phyloP scores from a whole-genome alignment of 345 rosid species.

The Camelina laxa region DNA sequence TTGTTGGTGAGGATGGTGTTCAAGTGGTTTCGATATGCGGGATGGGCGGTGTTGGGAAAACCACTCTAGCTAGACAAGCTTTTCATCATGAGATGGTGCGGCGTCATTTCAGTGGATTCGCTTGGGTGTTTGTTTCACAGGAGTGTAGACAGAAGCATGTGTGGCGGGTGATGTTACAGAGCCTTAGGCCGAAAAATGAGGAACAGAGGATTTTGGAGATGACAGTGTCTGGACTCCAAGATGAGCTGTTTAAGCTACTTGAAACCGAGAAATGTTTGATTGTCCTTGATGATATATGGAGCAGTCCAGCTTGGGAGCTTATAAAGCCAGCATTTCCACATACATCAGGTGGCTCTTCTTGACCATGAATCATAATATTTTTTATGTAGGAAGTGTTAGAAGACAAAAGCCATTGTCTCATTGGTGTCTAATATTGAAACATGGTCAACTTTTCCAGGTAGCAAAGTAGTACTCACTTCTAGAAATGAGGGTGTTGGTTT shows the following conservation, averaged over 20 bases:
- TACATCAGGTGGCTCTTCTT: constrained; percentile 5
- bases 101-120: constrained; percentile 38
- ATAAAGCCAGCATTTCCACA: constrained; percentile 43
- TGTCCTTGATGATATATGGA: constrained; percentile 57
- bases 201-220: constrained; percentile 42
- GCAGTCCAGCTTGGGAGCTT: constrained; percentile 43
- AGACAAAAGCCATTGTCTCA: background rate
- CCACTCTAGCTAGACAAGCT: constrained; percentile 50
- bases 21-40: constrained; percentile 44
- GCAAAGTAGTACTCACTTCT: constrained; percentile 58
- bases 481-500: constrained; percentile 45
- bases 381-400: background rate
- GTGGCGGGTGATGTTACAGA: constrained; percentile 44
- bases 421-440: background rate
- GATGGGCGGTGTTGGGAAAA: constrained; percentile 64
- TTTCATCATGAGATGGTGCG: constrained; percentile 33
- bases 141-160: constrained; percentile 42
- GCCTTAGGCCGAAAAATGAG: constrained; percentile 31
- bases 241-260: constrained; percentile 30
- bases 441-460: constrained; percentile 28
- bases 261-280: constrained; percentile 44
- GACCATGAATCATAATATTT: background rate
- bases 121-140: constrained; percentile 54
- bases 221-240: constrained; percentile 23
- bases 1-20: constrained; percentile 3